phyloP scores from a whole-genome alignment of 2,329 filamentous ascomycete species.

The Phoma sp. region DNA sequence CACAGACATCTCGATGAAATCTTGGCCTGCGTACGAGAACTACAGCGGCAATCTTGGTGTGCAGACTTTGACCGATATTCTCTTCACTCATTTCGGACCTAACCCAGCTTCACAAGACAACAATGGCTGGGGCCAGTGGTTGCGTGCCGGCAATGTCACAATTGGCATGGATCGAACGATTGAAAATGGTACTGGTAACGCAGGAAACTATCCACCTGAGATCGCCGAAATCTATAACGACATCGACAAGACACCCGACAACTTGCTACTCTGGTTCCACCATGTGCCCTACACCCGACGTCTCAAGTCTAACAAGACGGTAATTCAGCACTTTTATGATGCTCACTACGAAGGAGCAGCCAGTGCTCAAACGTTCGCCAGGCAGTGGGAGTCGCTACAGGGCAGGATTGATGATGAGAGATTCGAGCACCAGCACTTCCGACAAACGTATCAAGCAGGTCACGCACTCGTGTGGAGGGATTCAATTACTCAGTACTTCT shows the following conservation, averaged over 20 bases:
- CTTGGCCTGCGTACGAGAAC: slow-evolving; percentile 75
- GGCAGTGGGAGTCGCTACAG: slow-evolving; percentile 62
- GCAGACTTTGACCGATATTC: slow-evolving; percentile 73
- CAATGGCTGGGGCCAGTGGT: slow-evolving; percentile 77
- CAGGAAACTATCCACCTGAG: slow-evolving; percentile 71
- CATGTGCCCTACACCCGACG: slow-evolving; percentile 72
- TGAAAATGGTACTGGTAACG: slow-evolving; percentile 69
- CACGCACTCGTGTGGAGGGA: slow-evolving; percentile 76
- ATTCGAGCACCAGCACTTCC: slow-evolving; percentile 65
- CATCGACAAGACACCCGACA: slow-evolving; percentile 69
- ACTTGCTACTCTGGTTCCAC: slow-evolving; percentile 77
- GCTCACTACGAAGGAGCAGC: slow-evolving; percentile 67
- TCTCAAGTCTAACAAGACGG: slow-evolving; percentile 69
- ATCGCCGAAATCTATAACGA: slow-evolving; percentile 66
- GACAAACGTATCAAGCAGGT: slow-evolving; percentile 70
- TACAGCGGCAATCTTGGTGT: slow-evolving; percentile 75
- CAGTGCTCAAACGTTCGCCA: slow-evolving; percentile 66
- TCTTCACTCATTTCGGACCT: slow-evolving; percentile 72
- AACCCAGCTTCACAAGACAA: slow-evolving; percentile 71
- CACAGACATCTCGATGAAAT: slow-evolving; percentile 69
- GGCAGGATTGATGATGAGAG: slow-evolving; percentile 67
- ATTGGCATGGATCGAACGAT: slow-evolving; percentile 78
- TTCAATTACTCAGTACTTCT: slow-evolving; percentile 70
- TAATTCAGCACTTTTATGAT: slow-evolving; percentile 73
- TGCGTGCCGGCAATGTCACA: slow-evolving; percentile 64